Percentiles rank a stretch among this genome's conserved stretches.
Evolutionary conservation across 2,329 filamentous ascomycete species (phyloP).

Genomic region (Emericellopsis atlantica): DNA sequence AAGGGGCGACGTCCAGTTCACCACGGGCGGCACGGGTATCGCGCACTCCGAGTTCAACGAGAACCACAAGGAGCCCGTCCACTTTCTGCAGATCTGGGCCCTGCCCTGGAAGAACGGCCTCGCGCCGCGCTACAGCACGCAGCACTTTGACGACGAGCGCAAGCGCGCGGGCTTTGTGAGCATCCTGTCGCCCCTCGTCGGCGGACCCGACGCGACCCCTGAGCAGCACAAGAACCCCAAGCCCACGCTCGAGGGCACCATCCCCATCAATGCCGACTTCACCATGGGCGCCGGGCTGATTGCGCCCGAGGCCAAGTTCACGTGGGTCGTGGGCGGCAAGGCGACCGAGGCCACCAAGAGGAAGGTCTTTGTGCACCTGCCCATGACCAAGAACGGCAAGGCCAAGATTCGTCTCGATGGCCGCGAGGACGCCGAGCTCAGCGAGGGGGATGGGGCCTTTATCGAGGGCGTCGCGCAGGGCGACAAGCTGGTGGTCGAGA

Average conservation of each 20-base stretch:
- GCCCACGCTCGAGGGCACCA: constrained; percentile 51
- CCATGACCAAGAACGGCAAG: constrained; percentile 67
- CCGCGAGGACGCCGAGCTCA: constrained; percentile 49
- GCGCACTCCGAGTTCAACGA: constrained; percentile 78
- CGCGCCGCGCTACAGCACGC: constrained; percentile 64
- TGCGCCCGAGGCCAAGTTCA: constrained; percentile 46
- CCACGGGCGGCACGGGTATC: constrained; percentile 70
- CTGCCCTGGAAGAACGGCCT: constrained; percentile 64
- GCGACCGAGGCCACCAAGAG: constrained; percentile 38
- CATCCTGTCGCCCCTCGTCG: constrained; percentile 65
- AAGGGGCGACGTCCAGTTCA: constrained; percentile 80
- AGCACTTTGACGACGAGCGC: constrained; percentile 56
- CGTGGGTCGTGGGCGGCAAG: constrained; percentile 57
- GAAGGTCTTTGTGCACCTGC: constrained; percentile 70
- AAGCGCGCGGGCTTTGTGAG: constrained; percentile 61
- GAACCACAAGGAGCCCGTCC: constrained; percentile 55
- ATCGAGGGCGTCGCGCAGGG: constrained; percentile 52
- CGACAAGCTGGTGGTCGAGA: constrained; percentile 53
- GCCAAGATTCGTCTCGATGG: constrained; percentile 58
- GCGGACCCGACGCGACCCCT: constrained; percentile 45
- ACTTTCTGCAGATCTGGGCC: constrained; percentile 86
- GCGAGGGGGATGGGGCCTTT: constrained; percentile 74
- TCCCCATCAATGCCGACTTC: constrained; percentile 75
- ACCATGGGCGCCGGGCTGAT: constrained; percentile 73
- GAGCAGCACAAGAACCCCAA: constrained; percentile 52